These are phyloP conservation scores for Yarrowia phangngaensis DNA, from an alignment of 805 yeast genomes.

Conservation along the genomic window DNA sequence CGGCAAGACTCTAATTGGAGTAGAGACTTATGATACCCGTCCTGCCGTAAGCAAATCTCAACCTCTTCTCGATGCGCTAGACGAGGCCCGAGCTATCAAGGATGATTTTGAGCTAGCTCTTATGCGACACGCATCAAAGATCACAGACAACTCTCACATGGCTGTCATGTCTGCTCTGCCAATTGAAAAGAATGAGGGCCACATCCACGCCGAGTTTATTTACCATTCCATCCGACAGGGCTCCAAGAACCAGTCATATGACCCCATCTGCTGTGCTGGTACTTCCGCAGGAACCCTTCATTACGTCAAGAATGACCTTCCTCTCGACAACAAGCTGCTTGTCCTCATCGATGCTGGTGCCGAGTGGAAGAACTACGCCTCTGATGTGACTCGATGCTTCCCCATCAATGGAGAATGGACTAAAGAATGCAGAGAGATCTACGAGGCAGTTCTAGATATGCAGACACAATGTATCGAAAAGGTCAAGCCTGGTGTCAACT, in stretches of 20 bases:
- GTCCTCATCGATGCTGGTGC: constrained; percentile 95
- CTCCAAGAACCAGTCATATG: constrained; percentile 81
- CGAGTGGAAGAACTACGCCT: constrained; percentile 89
- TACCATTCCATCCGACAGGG: constrained; percentile 95
- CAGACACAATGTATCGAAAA: constrained; percentile 65
- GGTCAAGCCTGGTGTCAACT: constrained; percentile 74
- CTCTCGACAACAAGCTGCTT: constrained; percentile 54
- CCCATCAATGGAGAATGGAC: constrained; percentile 90
- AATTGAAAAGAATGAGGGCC: constrained; percentile 80
- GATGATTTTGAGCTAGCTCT: constrained; percentile 75
- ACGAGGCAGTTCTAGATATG: constrained; percentile 77
- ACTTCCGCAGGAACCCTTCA: constrained; percentile 88
- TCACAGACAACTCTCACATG: constrained; percentile 81
- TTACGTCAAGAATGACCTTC: constrained; percentile 76
- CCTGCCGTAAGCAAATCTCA: constrained; percentile 30
- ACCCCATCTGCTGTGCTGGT: constrained; percentile 94
- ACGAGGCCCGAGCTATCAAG: constrained; percentile 80
- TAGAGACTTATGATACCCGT: constrained; percentile 32
- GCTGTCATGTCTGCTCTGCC: constrained; percentile 94
- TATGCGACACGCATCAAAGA: constrained; percentile 73
- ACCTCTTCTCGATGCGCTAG: constrained; percentile 56
- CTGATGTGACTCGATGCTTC: constrained; percentile 93
- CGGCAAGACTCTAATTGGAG: constrained; percentile 31
- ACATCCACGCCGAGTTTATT: constrained; percentile 90
- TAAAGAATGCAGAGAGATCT: constrained; percentile 77